Percentiles rank a stretch among this genome's conserved stretches.
Conservation (phyloP, 768 basidiomycete species). For the Leccinum variicolor region DNA sequence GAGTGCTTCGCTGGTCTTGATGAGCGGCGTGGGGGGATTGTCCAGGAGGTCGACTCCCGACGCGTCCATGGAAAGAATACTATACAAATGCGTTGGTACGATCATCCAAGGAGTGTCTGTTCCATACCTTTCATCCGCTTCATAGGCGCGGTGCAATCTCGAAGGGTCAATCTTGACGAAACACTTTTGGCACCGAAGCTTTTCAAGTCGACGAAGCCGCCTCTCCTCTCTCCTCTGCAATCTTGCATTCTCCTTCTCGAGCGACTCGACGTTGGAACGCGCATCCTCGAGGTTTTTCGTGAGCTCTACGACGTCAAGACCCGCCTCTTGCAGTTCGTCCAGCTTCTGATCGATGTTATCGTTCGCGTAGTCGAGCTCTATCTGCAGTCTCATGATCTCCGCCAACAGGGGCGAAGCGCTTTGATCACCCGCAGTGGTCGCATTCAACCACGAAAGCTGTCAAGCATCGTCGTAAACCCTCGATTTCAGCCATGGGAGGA, state of each 20-base stretch:
- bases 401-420: slow-evolving; percentile 59
- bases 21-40: slow-evolving; percentile 67
- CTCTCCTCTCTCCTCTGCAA: slow-evolving; percentile 68
- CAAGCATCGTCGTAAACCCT: slow-evolving; percentile 8
- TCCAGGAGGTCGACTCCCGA: slow-evolving; percentile 44
- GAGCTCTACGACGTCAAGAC: slow-evolving; percentile 67
- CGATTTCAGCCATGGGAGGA: neutral
- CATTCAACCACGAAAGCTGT: slow-evolving; percentile 74
- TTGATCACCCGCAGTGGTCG: slow-evolving; percentile 49
- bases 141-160: slow-evolving; percentile 35
- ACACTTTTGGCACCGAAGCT: slow-evolving; percentile 68
- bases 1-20: slow-evolving; percentile 63
- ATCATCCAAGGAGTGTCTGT: neutral
- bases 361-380: slow-evolving; percentile 75
- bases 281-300: slow-evolving; percentile 73
- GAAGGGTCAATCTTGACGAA: slow-evolving; percentile 56
- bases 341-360: slow-evolving; percentile 86
- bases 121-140: slow-evolving; percentile 61
- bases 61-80: slow-evolving; percentile 47
- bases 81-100: slow-evolving; percentile 25
- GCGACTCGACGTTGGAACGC: slow-evolving; percentile 45
- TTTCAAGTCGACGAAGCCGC: slow-evolving; percentile 55
- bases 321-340: slow-evolving; percentile 79
- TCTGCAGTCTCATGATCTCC: slow-evolving; percentile 71
- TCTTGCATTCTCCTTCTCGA: slow-evolving; percentile 70